Conservation (phyloP, 2,329 filamentous ascomycete genomes). For the Pyrenophora tritici-repentis region DNA sequence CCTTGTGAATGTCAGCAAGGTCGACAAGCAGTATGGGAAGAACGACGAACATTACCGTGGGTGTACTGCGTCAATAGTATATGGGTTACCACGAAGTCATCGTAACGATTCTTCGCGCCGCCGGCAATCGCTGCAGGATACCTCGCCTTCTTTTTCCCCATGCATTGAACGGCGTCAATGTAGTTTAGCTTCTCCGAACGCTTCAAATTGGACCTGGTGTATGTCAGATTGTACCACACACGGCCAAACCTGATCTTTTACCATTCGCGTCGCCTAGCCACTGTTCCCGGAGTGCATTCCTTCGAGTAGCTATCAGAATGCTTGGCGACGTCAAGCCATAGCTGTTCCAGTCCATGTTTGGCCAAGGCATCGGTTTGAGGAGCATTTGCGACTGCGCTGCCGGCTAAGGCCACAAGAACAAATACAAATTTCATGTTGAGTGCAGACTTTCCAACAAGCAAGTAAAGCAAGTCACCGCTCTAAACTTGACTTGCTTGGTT, state of each 20-base stretch:
- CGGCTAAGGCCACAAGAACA: not conserved
- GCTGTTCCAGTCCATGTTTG: conserved; percentile 1
- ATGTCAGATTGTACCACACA: not conserved
- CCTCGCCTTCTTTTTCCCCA: conserved; percentile 27
- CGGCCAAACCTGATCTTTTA: too few relatives aligned
- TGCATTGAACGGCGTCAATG: conserved; percentile 41
- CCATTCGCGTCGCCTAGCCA: not conserved
- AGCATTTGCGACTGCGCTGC: not conserved
- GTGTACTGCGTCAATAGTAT: conserved; percentile 37
- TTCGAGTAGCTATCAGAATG: not conserved
- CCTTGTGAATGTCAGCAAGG: conserved; percentile 14
- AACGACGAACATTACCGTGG: conserved; percentile 31
- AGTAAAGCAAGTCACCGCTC: too few relatives aligned
- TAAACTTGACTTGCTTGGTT: too few relatives aligned
- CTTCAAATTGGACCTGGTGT: not conserved
- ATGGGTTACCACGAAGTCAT: conserved; percentile 40
- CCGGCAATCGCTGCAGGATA: conserved; percentile 30
- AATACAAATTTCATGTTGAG: not conserved
- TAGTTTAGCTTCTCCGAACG: conserved; percentile 30
- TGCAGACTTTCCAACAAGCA: too few relatives aligned
- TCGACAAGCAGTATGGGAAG: too few relatives aligned
- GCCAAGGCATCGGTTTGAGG: not conserved
- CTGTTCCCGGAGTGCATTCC: not conserved
- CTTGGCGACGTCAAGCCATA: conserved; percentile 1
- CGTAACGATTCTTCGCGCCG: conserved; percentile 37